Evolutionary conservation across 306 rosid species (phyloP).

Genomic region (Acacia crassicarpa): DNA sequence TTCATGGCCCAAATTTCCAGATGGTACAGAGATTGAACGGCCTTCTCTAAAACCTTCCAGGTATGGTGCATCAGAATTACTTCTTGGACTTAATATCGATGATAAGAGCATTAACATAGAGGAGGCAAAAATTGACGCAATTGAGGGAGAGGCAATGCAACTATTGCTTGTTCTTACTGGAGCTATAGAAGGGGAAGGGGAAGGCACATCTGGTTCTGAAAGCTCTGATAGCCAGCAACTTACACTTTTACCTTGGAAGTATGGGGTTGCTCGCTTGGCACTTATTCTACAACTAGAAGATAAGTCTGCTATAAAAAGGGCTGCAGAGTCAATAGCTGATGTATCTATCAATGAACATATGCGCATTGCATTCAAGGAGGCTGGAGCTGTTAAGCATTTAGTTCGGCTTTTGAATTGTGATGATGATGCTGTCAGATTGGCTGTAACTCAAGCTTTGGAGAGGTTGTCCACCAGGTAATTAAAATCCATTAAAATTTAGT

Average conservation of each 20-base stretch:
- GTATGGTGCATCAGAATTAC: conserved; percentile 82
- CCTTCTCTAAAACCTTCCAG: conserved; percentile 57
- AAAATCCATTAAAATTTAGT: conserved; percentile 2
- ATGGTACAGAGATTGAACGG: conserved; percentile 75
- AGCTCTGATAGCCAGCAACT: conserved; percentile 35
- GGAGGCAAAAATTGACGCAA: conserved; percentile 70
- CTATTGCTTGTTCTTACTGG: conserved; percentile 84
- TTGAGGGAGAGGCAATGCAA: conserved; percentile 69
- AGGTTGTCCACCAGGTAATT: conserved; percentile 75
- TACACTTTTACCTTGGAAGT: conserved; percentile 79
- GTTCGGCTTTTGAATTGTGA: conserved; percentile 52
- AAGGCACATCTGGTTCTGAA: conserved; percentile 46
- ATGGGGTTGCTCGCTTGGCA: conserved; percentile 87
- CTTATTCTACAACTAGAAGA: conserved; percentile 77
- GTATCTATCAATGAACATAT: conserved; percentile 79
- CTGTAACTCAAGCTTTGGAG: conserved; percentile 66
- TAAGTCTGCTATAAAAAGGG: conserved; percentile 56
- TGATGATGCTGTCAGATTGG: conserved; percentile 53
- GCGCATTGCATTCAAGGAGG: conserved; percentile 84
- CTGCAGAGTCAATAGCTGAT: conserved; percentile 72
- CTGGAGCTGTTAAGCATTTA: conserved; percentile 77
- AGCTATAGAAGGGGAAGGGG: conserved; percentile 65
- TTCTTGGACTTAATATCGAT: conserved; percentile 73
- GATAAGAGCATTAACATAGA: conserved; percentile 55
- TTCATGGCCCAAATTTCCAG: conserved; percentile 76